phyloP scores from a whole-genome alignment of 2,329 filamentous ascomycete genomes.

The Grosmannia serpens region DNA sequence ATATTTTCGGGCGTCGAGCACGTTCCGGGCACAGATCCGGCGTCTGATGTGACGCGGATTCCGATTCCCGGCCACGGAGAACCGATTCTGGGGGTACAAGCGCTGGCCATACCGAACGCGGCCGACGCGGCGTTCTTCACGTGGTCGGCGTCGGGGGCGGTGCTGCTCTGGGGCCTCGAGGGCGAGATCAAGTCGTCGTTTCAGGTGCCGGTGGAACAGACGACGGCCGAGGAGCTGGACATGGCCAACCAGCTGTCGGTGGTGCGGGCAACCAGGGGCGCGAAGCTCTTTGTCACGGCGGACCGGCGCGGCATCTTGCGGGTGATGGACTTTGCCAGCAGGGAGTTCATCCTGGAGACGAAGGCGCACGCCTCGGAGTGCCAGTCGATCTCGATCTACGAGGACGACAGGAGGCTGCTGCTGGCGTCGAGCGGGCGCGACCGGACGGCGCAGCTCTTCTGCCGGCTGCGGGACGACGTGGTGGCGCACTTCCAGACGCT shows the following conservation, averaged over 20 bases:
- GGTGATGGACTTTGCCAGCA: slow-evolving; percentile 52
- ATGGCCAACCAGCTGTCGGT: slow-evolving; percentile 47
- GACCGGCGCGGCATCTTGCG: slow-evolving; percentile 78
- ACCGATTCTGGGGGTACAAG: slow-evolving; percentile 60
- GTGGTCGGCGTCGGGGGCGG: slow-evolving; percentile 71
- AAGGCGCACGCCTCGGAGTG: slow-evolving; percentile 84
- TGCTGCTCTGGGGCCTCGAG: slow-evolving; percentile 72
- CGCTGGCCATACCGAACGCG: slow-evolving; percentile 48
- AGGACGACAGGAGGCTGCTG: slow-evolving; percentile 48
- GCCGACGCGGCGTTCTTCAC: slow-evolving; percentile 69
- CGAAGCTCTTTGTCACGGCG: slow-evolving; percentile 62
- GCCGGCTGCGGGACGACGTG: slow-evolving; percentile 36
- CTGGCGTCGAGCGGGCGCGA: slow-evolving; percentile 80
- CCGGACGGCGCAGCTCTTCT: slow-evolving; percentile 87
- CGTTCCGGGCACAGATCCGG: slow-evolving; percentile 26
- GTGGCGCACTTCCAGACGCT: slow-evolving; percentile 83
- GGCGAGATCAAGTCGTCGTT: slow-evolving; percentile 57
- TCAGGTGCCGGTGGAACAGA: slow-evolving; percentile 58
- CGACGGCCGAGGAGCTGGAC: slow-evolving; percentile 37
- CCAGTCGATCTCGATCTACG: slow-evolving; percentile 65
- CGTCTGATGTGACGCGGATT: slow-evolving; percentile 30
- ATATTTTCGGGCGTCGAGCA: slow-evolving; percentile 41
- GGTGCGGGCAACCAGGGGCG: slow-evolving; percentile 47
- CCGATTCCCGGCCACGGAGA: slow-evolving; percentile 53
- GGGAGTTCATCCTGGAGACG: slow-evolving; percentile 53